Base-by-base conservation (phyloP, 768 basidiomycete species). In the Suillus tomentosus region DNA sequence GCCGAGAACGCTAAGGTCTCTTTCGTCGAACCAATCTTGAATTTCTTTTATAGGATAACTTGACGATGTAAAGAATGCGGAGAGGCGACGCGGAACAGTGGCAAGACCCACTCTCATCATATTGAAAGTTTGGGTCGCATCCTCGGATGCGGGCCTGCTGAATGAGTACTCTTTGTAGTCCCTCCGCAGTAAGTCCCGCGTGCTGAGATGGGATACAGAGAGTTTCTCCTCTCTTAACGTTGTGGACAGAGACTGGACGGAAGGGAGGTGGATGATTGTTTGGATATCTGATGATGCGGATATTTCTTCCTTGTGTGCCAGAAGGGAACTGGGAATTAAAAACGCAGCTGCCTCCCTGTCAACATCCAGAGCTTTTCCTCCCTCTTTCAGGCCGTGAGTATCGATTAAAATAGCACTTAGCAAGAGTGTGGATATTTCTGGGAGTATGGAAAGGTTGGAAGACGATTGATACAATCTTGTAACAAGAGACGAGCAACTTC, bases 101-200 rank as follows among this genome's bases (percentile, higher is more conserved):
- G 93, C 85, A 14, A 99, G 78, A 6, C 96, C 95, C 1, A 87
- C 87, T 63, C 82, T 84, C 47, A 93, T 78, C 15, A 1, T 6
- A 14, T 39, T 14, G n/a, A 22, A 24, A 37, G 36, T 24, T 9
- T 77, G 71, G 36, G 75, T 69, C 9, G 70, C 64, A 19, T 72
- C 73, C 0, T 74, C 64, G 39, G 66, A 57, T 13, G 67, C 19
- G 1, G 79, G 71, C 3, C 88, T 82, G 0, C 79, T 75, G 64
- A 86, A 75, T 1, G 75, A 72, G 71, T 95, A 96, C 67, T 96
- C 88, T 74, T 99, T 99, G 81, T 95, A 99, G 77, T 99, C 97
- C n/a, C 97, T 80, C 14, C 94, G 83, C 5, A 99, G 83, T 22
- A 98, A 85, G 71, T 98, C 95, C 62, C 84, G 81, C 0, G 87